phyloP scores from a whole-genome alignment of 257 asterid genomes.

The Paulownia fortunei region DNA sequence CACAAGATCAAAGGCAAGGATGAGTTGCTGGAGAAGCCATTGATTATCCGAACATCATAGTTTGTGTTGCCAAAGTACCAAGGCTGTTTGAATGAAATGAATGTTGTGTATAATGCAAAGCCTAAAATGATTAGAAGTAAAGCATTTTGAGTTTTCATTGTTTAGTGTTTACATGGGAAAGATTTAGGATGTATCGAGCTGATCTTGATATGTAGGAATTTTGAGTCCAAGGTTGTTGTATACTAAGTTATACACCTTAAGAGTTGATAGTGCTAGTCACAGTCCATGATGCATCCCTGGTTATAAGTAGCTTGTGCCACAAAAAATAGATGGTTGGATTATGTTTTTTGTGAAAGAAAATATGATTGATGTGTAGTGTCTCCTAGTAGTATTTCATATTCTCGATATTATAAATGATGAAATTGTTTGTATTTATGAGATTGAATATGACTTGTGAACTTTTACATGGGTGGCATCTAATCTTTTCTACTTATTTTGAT shows the following conservation, averaged over 20 bases:
- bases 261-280: background rate
- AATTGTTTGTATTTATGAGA: background rate
- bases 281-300: background rate
- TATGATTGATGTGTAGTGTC: no score
- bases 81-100: conserved; percentile 24
- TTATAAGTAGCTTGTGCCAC: no score
- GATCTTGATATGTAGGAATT: no score
- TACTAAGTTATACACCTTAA: no score
- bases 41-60: conserved; percentile 51
- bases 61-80: background rate
- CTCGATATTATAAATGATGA: no score
- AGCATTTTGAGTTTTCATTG: conserved; percentile 28
- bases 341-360: no score
- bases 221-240: no score
- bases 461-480: no score
- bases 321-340: no score
- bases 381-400: no score
- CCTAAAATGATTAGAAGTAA: conserved; percentile 29
- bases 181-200: background rate
- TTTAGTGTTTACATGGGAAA: background rate
- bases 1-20: conserved; percentile 58
- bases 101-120: conserved; percentile 25
- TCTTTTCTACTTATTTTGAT: no score
- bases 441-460: background rate
- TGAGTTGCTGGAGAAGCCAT: conserved; percentile 65